Evolutionary conservation across 2,329 filamentous ascomycete species (phyloP).

Genomic region (Hypoxylon sp.): DNA sequence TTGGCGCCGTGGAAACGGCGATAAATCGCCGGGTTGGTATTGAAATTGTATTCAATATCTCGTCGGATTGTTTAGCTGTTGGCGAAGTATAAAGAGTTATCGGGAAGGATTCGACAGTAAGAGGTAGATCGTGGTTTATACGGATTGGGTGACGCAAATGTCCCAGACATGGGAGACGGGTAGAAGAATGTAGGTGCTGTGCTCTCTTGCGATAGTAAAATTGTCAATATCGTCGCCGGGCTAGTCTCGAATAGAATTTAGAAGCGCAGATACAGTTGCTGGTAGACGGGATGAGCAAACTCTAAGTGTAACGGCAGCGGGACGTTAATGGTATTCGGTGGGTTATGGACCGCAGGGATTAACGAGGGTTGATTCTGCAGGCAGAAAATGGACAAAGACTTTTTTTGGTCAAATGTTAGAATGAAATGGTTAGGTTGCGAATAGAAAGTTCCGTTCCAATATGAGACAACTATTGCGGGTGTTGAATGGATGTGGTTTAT

Average conservation of each 20-base stretch:
- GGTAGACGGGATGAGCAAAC: conserved; percentile 8
- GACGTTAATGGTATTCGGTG: conserved; percentile 13
- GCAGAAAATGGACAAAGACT: background rate
- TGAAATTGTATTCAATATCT: conserved; percentile 6
- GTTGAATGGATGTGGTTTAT: conserved; percentile 16
- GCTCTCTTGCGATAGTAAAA: conserved; percentile 2
- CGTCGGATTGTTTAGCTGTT: conserved; percentile 2
- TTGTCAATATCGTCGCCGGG: conserved; percentile 2
- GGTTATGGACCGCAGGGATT: conserved; percentile 7
- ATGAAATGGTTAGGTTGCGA: conserved; percentile 11
- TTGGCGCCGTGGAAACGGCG: conserved; percentile 29
- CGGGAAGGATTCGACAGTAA: background rate
- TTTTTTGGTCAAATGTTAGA: background rate
- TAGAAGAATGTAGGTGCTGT: conserved; percentile 1
- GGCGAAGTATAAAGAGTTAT: conserved; percentile 2
- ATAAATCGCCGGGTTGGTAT: conserved; percentile 25
- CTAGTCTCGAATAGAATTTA: background rate
- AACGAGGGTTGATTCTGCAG: conserved; percentile 4
- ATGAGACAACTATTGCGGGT: conserved; percentile 32
- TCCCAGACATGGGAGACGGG: conserved; percentile 16
- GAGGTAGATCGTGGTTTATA: conserved; percentile 9
- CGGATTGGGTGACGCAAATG: conserved; percentile 17
- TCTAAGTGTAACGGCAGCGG: conserved; percentile 3
- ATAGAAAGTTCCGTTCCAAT: conserved; percentile 12
- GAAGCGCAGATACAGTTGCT: conserved; percentile 6